phyloP scores from a whole-genome alignment of 345 rosid species.

The Citrus inodora region DNA sequence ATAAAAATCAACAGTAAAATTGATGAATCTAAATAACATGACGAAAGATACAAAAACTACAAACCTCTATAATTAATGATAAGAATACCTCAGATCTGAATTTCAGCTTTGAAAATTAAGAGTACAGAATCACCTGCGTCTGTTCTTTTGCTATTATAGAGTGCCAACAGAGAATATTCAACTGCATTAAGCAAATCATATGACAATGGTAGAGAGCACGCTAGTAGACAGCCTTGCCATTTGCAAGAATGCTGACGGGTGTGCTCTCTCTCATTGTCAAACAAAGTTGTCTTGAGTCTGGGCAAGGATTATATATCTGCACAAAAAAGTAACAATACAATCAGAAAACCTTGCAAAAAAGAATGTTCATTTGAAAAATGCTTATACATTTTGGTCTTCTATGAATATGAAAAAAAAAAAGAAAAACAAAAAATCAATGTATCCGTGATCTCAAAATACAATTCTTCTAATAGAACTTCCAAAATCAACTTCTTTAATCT shows the following conservation, averaged over 20 bases:
- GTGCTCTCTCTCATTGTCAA: conserved; percentile 67
- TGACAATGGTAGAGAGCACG: conserved; percentile 45
- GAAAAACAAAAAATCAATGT: not conserved
- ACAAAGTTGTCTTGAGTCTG: conserved; percentile 5
- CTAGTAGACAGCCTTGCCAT: conserved; percentile 33
- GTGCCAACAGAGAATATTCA: not conserved
- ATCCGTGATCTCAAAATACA: not conserved
- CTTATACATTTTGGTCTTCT: not conserved
- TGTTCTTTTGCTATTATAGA: not conserved
- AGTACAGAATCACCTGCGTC: conserved; percentile 7
- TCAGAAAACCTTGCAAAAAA: not conserved
- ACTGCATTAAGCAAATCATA: conserved; percentile 5
- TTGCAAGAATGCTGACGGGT: conserved; percentile 29
- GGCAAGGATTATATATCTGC: conserved; percentile 4
- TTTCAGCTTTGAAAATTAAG: not conserved
- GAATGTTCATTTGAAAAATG: not conserved
- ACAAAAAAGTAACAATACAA: not conserved
- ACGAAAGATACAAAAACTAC: not conserved
- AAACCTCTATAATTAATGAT: not conserved
- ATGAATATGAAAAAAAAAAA: not conserved
- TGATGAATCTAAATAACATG: not conserved
- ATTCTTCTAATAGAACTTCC: not conserved
- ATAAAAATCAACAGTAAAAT: too few relatives aligned
- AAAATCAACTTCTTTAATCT: not conserved
- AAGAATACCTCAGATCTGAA: not conserved